Evolutionary conservation across 257 asterid genomes (phyloP), one percentile per base, ranked within the genome.

Genomic region (Echium plantagineum): DNA sequence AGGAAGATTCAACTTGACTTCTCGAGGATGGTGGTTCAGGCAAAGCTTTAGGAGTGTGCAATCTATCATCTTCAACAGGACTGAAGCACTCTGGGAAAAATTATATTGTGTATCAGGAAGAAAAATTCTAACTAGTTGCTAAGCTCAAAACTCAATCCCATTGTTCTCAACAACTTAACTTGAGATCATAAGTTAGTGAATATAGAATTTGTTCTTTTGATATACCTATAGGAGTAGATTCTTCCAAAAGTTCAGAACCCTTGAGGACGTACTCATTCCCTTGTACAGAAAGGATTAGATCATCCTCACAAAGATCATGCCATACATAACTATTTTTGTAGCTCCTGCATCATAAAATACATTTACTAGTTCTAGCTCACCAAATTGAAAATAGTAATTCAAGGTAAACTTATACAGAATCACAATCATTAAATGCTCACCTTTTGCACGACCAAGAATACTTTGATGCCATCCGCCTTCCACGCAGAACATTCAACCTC

Each of bases 401-500:
- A 31, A 31, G 38, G 38, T 31, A 31, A 31, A 31, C 9, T 31
- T 31, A 31, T 31, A 31, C 6, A 31, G 38, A 52, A 18, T 17
- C 20, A 54, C 18, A 46, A 21, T 32, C 55, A 38, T 18, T 48
- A 38, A 52, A 15, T 53, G 32, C 66, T 67, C 79, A 93, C 99
- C 99, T 89, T 80, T 93, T 93, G 86, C 95, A 93, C 75, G 99
- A 89, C 99, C 99, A 93, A 21, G 99, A 86, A 61, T 89, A 93
- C 79, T 77, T 72, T 0, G 94, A 81, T 78, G 97, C 94, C 87
- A 93, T 83, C 68, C 97, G 94, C 74, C 89, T 78, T 69, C 99
- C 99, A 69, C 99, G 80, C 80, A 93, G 72, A 22, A 61, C 80
- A 60, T 81, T 86, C 19, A 93, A 94, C 82, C 91, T 87, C 66